Conservation (phyloP, 257 asterid genomes). For the Lithospermum erythrorhizon region DNA sequence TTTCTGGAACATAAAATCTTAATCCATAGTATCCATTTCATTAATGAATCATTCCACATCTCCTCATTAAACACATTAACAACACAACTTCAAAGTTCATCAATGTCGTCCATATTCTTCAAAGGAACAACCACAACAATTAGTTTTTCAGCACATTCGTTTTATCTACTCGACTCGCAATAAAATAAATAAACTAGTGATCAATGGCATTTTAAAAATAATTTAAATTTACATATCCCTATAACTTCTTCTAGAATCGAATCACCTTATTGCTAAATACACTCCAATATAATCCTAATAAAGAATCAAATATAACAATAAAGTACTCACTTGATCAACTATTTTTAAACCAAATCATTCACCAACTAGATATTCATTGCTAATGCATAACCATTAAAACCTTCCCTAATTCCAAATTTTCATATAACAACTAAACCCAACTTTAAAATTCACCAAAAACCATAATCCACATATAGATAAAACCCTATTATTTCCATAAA, state of each 20-base stretch:
- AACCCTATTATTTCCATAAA: too few species aligned
- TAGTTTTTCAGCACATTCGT: neutral
- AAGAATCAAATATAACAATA: neutral
- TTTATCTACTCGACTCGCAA: neutral
- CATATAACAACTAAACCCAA: neutral
- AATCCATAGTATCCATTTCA: constrained; percentile 1
- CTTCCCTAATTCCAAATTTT: neutral
- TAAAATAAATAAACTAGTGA: neutral
- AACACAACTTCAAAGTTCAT: neutral
- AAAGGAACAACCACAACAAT: neutral
- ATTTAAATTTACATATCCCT: neutral
- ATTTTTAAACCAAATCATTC: neutral
- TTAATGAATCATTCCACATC: neutral
- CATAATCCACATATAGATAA: too few species aligned
- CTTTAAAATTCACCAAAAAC: neutral
- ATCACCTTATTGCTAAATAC: neutral
- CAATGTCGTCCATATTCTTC: neutral
- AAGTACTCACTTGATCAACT: neutral
- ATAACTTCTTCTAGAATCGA: neutral
- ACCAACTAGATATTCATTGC: neutral
- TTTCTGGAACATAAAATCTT: neutral
- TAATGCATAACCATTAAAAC: neutral
- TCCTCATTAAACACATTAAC: neutral
- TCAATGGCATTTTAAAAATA: neutral
- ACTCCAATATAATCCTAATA: neutral